Conservation (phyloP, 2,329 filamentous ascomycete genomes). For the Thielaviopsis populi region DNA sequence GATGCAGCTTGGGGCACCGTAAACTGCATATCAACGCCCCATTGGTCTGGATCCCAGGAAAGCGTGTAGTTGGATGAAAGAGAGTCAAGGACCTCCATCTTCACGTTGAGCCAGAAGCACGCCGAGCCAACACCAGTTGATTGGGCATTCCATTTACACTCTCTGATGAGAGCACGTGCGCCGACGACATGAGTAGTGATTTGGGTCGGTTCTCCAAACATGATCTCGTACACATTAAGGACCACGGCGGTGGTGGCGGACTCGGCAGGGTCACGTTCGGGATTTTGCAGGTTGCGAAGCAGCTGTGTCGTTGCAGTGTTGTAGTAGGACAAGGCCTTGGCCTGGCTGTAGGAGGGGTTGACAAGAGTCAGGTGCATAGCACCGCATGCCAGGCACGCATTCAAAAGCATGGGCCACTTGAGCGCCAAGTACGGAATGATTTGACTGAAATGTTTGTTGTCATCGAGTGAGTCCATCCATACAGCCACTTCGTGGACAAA, state of each 20-base stretch:
- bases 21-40: slow-evolving; percentile 73
- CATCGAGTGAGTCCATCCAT: slow-evolving; percentile 91
- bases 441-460: slow-evolving; percentile 71
- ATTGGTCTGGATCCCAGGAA: slow-evolving; percentile 79
- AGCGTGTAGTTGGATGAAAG: slow-evolving; percentile 76
- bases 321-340: slow-evolving; percentile 71
- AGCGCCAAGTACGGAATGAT: slow-evolving; percentile 72
- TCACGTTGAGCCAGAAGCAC: slow-evolving; percentile 89
- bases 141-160: slow-evolving; percentile 75
- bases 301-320: slow-evolving; percentile 70
- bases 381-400: slow-evolving; percentile 78
- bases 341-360: slow-evolving; percentile 33
- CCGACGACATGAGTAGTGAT: slow-evolving; percentile 85
- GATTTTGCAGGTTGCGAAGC: slow-evolving; percentile 63
- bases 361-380: slow-evolving; percentile 64
- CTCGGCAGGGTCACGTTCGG: slow-evolving; percentile 47
- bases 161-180: slow-evolving; percentile 70
- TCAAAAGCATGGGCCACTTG: slow-evolving; percentile 72
- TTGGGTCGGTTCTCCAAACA: slow-evolving; percentile 64
- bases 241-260: slow-evolving; percentile 73
- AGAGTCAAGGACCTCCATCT: slow-evolving; percentile 79
- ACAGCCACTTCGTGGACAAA: slow-evolving; percentile 81
- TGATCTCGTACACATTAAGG: slow-evolving; percentile 83
- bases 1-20: slow-evolving; percentile 13
- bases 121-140: slow-evolving; percentile 67